Evolutionary conservation across 1,284 basidiomycete genomes (phyloP), one percentile per base, ranked within the genome.

Genomic region (Schizophyllum commune): DNA sequence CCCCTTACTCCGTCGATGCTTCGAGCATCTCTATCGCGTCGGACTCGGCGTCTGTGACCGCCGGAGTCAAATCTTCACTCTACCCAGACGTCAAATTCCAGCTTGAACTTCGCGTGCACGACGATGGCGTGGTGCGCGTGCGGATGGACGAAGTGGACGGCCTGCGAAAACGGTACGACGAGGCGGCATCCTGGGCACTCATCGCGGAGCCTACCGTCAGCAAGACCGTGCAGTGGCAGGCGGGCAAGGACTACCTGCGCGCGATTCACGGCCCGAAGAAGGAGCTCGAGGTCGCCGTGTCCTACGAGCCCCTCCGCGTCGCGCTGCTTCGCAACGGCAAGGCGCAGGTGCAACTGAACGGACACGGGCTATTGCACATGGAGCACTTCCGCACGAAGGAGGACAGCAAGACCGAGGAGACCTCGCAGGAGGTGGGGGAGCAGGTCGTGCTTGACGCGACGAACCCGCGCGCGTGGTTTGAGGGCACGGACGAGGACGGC

Each of bases 281-380:
- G 33, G 82, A 85, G 58, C 75, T 88, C 60, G 85, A 90, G 69
- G 79, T 92, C 39, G 77, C 82, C 5, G 83, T 97, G 60, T 72
- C 80, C 56, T 92, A 89, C 71, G 77, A 83, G 52, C 94, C 94
- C 1, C 75, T 97, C 66, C 83, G 82, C 66, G 79, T 97, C 58
- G 81, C 83, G 2, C 79, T 96, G 65, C 76, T 84, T 56, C 83
- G 89, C 52, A 81, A 85, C 62, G 93, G 91, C 5, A 85, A 84
- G 67, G 88, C 91, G 61, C 91, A 97, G 70, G 81, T 98, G 60
- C 85, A 96, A 3, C 76, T 99, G 59, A 99, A 99, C 69, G 94
- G 93, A 9, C 83, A 88, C 53, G 90, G 91, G 0, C 81, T 99
- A 32, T 79, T 99, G 67, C 95, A 99, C 71, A 95, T 99, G 93